Base-by-base conservation (phyloP, 2,329 filamentous ascomycete genomes). In the Alternaria postmessia region DNA sequence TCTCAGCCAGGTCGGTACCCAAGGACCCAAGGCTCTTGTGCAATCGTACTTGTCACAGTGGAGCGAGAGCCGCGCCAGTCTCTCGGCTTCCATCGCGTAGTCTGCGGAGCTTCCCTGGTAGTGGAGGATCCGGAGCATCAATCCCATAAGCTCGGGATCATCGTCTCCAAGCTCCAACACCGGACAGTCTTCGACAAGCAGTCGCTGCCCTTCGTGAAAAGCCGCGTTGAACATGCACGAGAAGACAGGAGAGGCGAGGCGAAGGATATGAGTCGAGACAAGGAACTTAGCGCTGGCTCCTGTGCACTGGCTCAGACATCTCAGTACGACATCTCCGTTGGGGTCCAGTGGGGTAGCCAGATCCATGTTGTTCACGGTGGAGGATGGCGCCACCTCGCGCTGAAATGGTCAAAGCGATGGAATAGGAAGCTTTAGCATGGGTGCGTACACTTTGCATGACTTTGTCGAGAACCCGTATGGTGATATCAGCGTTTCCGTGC, bases 1-100 rank as follows among this genome's bases (percentile, higher is more conserved):
- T 38, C 36, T 18, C 39, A 62, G 58, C 59, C 54, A 62, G 16
- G 36, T 14, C 14, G 54, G n/a, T 22, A 54, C 22, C 54, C 51
- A 62, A 11, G 54, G 46, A 5, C 59, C 51, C 36, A 62, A 28
- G 11, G 59, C 51, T 7, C 51, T 30, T 18, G 36, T 52, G 20
- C 42, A 52, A 34, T 58, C 54, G 26, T 62, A 62, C 49, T 59
- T 62, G 26, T 62, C 51, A 30, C 49, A 58, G 28, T 42, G 44
- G 42, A 58, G 51, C 30, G 54, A 44, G 7, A 62, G 49, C 18
- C 44, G 59, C 7, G 54, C 59, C 14, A 62, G 44, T 39, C 30
- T 24, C 46, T 58, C 39, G 3, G 59, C 43, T 41, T 54, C 42
- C n/a, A 59, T 42, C 7, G 4, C 14, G 36, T 47, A 28, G 38